Evolutionary conservation across 768 basidiomycete genomes (phyloP).

Genomic region (Suillus paluster): DNA sequence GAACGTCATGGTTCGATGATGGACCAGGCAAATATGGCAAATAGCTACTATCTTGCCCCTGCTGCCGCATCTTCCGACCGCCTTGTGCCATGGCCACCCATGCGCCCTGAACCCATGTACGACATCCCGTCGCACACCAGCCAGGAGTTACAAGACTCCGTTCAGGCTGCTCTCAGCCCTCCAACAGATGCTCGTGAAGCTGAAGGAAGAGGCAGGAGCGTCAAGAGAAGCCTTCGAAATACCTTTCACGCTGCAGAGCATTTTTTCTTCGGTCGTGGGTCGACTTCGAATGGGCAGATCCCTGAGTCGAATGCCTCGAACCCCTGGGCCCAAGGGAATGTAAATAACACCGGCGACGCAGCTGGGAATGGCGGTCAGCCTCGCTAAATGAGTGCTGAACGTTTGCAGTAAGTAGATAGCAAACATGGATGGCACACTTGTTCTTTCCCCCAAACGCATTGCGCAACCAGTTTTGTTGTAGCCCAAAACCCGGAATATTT

Average conservation of each 20-base stretch:
- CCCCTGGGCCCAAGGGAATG: slow-evolving; percentile 10
- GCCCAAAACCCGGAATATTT: slow-evolving; percentile 8
- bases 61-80: slow-evolving; percentile 15
- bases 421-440: not conserved
- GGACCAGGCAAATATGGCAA: slow-evolving; percentile 1
- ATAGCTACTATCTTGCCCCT: slow-evolving; percentile 5
- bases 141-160: slow-evolving; percentile 47
- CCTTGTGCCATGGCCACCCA: slow-evolving; percentile 47
- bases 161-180: slow-evolving; percentile 36
- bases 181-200: slow-evolving; percentile 34
- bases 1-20: slow-evolving; percentile 6
- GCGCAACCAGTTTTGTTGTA: slow-evolving; percentile 1
- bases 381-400: slow-evolving; percentile 21
- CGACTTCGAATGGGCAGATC: slow-evolving; percentile 25
- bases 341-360: slow-evolving; percentile 24
- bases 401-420: slow-evolving; percentile 1
- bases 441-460: slow-evolving; percentile 1
- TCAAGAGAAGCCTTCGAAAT: slow-evolving; percentile 67
- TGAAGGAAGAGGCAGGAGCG: slow-evolving; percentile 60
- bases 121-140: slow-evolving; percentile 36
- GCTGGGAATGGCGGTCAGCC: slow-evolving; percentile 26
- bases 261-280: slow-evolving; percentile 64
- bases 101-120: slow-evolving; percentile 41
- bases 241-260: slow-evolving; percentile 74
- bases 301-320: not conserved